Evolutionary conservation across 352 stramenopile species (phyloP), one percentile per base, ranked within the genome.

Genomic region (Phytophthora pisi): DNA sequence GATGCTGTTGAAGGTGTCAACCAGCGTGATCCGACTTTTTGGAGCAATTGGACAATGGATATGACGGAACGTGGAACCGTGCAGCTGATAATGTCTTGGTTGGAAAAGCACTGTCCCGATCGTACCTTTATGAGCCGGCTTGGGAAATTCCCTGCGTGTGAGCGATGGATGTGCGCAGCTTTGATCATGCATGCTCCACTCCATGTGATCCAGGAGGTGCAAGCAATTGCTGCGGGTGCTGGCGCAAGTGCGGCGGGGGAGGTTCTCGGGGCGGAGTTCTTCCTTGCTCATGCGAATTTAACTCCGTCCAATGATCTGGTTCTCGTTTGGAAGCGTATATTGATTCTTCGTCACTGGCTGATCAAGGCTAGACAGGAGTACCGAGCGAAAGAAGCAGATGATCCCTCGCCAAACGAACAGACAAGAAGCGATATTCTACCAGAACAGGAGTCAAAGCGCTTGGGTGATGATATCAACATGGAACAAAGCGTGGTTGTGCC

Each of bases 311-410:
- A 92, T 49, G 89, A 95, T 45, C 57, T 96, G 4, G 53, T 81
- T 49, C 64, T 74, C 38, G 75, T 96, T 18, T 95, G 89, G 89
- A 93, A 93, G 59, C 79, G 80, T 15, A 72, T 96, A 16, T 65
- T 96, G n/a, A 82, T 81, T 62, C 64, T 96, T 23, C 84, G 89
- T 7, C 89, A 96, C 59, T 95, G 89, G 89, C 42, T 96, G 13
- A 95, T 96, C 36, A 93, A 93, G 51, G 77, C 73, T 20, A 66
- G 88, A 28, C 89, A 96, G 64, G 87, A 89, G 57, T 95, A 93
- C 61, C 81, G 86, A 18, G 84, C 89, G 4, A 80, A 74, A 58
- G 62, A 88, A 55, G 72, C 70, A 18, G 82, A 89, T 16, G 75
- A 92, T 51, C 55, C 52, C 28, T 51, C 45, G 6, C 15, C 28